These are phyloP conservation scores for Onygenales sp. DNA, from an alignment of 2,329 filamentous ascomycete genomes.

Conservation along the genomic window DNA sequence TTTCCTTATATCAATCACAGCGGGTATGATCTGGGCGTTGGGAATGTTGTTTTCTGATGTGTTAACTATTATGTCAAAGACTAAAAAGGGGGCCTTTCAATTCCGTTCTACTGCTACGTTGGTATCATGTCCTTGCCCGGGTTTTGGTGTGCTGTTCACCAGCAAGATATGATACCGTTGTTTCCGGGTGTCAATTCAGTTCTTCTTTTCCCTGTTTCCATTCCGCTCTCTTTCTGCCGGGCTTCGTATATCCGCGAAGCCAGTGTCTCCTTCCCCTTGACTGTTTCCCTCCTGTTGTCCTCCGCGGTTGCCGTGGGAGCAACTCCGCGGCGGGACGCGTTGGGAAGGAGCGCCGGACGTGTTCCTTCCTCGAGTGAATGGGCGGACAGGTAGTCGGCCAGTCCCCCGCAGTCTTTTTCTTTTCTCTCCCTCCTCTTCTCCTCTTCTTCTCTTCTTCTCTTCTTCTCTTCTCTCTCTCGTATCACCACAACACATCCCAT, in stretches of 20 bases:
- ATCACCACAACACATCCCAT: not conserved
- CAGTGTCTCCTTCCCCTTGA: no score
- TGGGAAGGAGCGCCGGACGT: no score
- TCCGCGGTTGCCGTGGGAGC: no score
- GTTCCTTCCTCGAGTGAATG: no score
- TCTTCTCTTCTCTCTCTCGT: constrained; percentile 5
- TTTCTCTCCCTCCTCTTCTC: constrained; percentile 4
- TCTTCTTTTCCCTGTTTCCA: no score
- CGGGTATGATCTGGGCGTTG: constrained; percentile 1
- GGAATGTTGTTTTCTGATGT: not conserved
- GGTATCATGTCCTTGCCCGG: not conserved
- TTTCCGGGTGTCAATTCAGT: not conserved
- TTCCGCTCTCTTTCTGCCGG: no score
- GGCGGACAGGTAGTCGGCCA: no score
- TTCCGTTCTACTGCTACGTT: not conserved
- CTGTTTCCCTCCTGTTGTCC: no score
- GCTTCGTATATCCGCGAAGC: no score
- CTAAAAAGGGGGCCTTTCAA: not conserved
- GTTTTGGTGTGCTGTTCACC: not conserved
- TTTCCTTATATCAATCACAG: constrained; percentile 1
- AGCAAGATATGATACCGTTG: not conserved
- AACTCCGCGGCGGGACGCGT: no score
- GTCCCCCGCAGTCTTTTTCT: not conserved
- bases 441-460: not conserved
- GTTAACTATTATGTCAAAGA: not conserved